These are phyloP conservation scores for Colletotrichum sp. DNA, from an alignment of 2,329 filamentous ascomycete genomes.

Conservation along the genomic window DNA sequence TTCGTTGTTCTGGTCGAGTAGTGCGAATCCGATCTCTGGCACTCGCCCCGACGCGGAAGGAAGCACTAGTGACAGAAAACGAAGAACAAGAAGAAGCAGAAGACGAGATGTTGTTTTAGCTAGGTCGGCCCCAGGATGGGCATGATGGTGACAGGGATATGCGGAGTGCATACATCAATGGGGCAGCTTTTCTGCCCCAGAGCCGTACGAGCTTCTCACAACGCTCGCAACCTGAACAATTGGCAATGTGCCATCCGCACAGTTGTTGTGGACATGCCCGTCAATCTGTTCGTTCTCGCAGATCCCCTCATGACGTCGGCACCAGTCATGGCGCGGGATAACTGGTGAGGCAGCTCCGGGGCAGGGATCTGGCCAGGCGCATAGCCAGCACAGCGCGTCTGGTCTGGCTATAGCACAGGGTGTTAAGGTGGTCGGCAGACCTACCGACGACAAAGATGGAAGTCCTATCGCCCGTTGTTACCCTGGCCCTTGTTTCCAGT, in stretches of 20 bases:
- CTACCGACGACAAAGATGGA: slow-evolving; percentile 6
- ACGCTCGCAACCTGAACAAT: not conserved
- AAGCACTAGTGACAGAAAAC: not conserved
- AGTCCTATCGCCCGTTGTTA: not conserved
- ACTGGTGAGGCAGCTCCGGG: slow-evolving; percentile 12
- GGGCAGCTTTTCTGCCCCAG: slow-evolving; percentile 9
- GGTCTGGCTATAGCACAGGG: slow-evolving; percentile 13
- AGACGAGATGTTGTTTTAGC: not conserved
- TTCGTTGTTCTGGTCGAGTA: slow-evolving; percentile 6
- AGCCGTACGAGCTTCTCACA: not conserved
- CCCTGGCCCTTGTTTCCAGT: slow-evolving; percentile 15
- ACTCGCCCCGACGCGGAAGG: not conserved
- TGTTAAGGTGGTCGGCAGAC: slow-evolving; percentile 3
- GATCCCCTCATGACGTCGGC: slow-evolving; percentile 19
- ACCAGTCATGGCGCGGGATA: slow-evolving; percentile 7
- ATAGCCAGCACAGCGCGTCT: slow-evolving; percentile 15
- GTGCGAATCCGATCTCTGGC: not conserved
- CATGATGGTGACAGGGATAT: not conserved
- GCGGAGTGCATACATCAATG: slow-evolving; percentile 7
- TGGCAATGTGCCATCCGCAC: not conserved
- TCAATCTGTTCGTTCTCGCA: slow-evolving; percentile 1
- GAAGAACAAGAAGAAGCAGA: not conserved
- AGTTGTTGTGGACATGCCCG: not conserved
- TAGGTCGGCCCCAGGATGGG: not conserved
- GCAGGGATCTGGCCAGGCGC: slow-evolving; percentile 5